Conservation (phyloP, 495 filamentous ascomycete species). For the Talaromyces wortmannii region DNA sequence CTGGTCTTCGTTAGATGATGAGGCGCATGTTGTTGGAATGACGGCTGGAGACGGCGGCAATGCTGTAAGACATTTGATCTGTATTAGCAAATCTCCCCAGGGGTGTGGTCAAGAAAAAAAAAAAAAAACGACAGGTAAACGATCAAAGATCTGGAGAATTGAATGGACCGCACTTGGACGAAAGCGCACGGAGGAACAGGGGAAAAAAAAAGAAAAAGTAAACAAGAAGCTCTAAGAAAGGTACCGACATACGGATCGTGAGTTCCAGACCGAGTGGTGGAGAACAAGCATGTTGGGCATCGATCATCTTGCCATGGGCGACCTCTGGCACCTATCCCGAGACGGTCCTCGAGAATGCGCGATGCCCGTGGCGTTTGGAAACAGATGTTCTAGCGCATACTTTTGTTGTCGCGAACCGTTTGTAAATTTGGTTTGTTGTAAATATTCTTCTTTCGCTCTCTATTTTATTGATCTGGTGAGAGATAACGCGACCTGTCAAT, state of each 20-base stretch:
- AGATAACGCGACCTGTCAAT: not conserved
- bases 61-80: not conserved
- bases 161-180: too few species aligned
- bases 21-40: not conserved
- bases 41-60: slow-evolving; percentile 7
- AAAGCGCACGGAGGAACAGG: not conserved
- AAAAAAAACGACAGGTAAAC: too few species aligned
- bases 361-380: slow-evolving; percentile 14
- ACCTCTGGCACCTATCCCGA: slow-evolving; percentile 14
- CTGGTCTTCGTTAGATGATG: not conserved
- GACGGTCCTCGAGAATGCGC: slow-evolving; percentile 16
- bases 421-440: not conserved
- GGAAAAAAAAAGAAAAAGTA: slow-evolving; percentile 3
- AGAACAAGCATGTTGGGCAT: slow-evolving; percentile 27
- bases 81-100: not conserved
- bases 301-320: slow-evolving; percentile 29
- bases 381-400: slow-evolving; percentile 18
- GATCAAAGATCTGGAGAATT: too few species aligned
- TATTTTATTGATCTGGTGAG: too few species aligned
- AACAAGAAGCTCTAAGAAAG: not conserved
- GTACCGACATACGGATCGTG: slow-evolving; percentile 26
- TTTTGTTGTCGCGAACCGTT: slow-evolving; percentile 3
- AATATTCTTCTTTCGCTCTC: not conserved
- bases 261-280: slow-evolving; percentile 21
- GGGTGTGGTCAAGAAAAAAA: not conserved